Evolutionary conservation across 208 protist genomes (phyloP), one percentile per base, ranked within the genome.

Genomic region (Wallacemonas rigidus): DNA sequence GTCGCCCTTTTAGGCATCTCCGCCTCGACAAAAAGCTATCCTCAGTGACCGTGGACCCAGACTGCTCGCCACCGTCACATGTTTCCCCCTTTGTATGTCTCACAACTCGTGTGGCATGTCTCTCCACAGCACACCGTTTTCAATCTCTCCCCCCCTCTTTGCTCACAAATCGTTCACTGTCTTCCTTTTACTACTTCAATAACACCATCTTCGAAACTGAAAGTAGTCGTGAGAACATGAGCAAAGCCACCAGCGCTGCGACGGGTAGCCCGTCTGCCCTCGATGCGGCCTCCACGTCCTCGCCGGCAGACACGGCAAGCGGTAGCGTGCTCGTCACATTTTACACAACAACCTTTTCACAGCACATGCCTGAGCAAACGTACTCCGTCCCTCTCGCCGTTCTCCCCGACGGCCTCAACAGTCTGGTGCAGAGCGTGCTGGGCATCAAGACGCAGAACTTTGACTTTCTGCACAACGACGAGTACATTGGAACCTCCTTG

Each of bases 381-480:
- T 95, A 84, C 75, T 79, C 82, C 40, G 81, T 95, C 3, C 90
- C 90, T 3, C 74, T 92, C 60, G 79, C 77, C 69, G 81, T 80
- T 0, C 79, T 93, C 11, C 87, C 87, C 8, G 86, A 92, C 15
- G 90, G 87, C 0, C 79, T 93, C 3, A 90, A 83, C 65, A 80
- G 78, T 5, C 73, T 95, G 15, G 78, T 95, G n/a, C 78, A 90
- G 71, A 88, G 74, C 43, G 81, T 95, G 38, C 86, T 95, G 2
- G 76, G 56, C 5, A 72, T 87, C 51, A 61, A 67, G 4, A 71
- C 72, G 5, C 85, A 89, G 56, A 76, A 67, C 14, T 95, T 93
- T 76, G 88, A 95, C 70, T 95, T 93, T 71, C 67, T 95, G 15
- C 69, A 86, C 69, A 88, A 92, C 39, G 90, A 91, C 62, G 87